phyloP scores from a whole-genome alignment of 495 filamentous ascomycete species.

The Penicillium coffeae region DNA sequence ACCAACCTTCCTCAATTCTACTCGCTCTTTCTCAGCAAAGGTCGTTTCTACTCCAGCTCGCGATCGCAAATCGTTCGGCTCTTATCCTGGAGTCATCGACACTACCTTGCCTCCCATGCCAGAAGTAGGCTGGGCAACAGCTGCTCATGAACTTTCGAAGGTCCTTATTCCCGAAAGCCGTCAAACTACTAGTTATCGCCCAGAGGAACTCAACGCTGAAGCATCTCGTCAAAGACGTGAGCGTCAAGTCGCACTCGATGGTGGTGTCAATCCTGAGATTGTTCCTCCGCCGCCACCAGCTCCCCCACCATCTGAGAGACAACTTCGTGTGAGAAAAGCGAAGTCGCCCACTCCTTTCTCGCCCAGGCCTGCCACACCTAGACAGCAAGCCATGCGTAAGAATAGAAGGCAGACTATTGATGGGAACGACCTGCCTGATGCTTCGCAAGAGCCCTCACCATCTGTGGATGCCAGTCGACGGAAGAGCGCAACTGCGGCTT shows the following conservation, averaged over 20 bases:
- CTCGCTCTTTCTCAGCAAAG: constrained; percentile 75
- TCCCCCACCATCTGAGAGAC: constrained; percentile 51
- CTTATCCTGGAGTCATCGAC: constrained; percentile 22
- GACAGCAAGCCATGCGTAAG: constrained; percentile 44
- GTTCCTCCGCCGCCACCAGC: constrained; percentile 30
- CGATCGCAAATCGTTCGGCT: constrained; percentile 45
- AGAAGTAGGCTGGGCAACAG: constrained; percentile 78
- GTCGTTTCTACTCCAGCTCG: constrained; percentile 52
- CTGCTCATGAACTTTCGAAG: constrained; percentile 75
- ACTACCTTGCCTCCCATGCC: constrained; percentile 62
- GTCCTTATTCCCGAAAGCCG: constrained; percentile 71
- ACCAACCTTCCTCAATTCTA: constrained; percentile 69
- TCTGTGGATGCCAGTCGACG: constrained; percentile 31
- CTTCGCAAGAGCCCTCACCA: constrained; percentile 39
- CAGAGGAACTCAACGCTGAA: constrained; percentile 69
- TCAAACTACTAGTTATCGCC: constrained; percentile 67
- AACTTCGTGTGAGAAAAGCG: constrained; percentile 68
- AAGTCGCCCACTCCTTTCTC: constrained; percentile 45
- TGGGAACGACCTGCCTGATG: constrained; percentile 38
- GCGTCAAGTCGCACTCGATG: constrained; percentile 48
- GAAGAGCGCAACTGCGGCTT: constrained; percentile 27
- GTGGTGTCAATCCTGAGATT: constrained; percentile 13
- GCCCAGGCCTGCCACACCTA: constrained; percentile 40
- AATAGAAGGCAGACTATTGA: constrained; percentile 66
- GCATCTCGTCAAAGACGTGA: constrained; percentile 58